Conservation (phyloP, 768 basidiomycete species). For the Russula foetens region DNA sequence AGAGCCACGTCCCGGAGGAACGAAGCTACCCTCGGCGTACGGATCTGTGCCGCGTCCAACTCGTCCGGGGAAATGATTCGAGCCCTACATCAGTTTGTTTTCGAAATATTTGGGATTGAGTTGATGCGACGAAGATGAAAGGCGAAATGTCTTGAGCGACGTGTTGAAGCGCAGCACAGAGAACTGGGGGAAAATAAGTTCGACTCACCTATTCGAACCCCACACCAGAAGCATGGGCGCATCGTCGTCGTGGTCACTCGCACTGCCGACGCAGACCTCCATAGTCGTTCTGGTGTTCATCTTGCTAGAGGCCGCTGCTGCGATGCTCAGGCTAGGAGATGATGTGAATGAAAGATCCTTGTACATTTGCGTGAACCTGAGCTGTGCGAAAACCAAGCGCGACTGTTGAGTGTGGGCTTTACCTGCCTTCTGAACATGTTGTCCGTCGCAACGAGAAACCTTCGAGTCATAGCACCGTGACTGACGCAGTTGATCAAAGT, state of each 20-base stretch:
- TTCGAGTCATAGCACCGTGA: no score
- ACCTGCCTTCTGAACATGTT: slow-evolving; percentile 7
- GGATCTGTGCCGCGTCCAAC: slow-evolving; percentile 35
- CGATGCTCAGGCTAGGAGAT: slow-evolving; percentile 6
- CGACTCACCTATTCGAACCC: slow-evolving; percentile 79
- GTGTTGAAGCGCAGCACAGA: no score
- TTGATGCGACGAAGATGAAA: no score
- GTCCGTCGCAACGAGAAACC: no score
- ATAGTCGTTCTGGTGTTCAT: neutral
- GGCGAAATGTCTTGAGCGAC: neutral
- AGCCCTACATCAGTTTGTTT: no score
- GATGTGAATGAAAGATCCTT: slow-evolving; percentile 25
- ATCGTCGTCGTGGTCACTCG: slow-evolving; percentile 34
- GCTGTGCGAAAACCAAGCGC: neutral
- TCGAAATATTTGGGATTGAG: no score
- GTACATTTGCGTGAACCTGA: neutral
- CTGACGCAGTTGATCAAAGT: no score
- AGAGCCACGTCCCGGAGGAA: slow-evolving; percentile 66
- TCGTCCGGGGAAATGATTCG: slow-evolving; percentile 37
- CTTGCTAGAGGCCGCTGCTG: neutral
- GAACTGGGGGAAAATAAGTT: no score
- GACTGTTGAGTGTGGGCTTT: neutral
- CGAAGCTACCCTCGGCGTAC: slow-evolving; percentile 39
- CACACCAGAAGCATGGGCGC: slow-evolving; percentile 38
- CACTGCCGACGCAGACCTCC: no score